A percentile compares a stretch with the other conserved stretches of the same genome.
Evolutionary conservation across 73 alveolate species (phyloP).

Genomic region (Loxodes magnus): DNA sequence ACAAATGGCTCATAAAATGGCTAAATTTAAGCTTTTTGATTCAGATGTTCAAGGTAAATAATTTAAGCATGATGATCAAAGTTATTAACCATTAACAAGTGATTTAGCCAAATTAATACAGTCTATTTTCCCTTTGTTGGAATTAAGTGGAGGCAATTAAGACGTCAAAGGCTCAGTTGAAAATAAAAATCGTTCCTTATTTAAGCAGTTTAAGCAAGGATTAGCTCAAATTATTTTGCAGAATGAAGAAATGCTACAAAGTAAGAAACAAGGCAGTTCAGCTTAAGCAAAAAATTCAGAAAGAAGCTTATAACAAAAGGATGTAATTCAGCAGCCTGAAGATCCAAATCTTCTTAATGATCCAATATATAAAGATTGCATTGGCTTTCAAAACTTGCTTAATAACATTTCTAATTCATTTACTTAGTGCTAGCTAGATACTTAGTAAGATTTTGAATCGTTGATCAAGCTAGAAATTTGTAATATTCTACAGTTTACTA

Average conservation of each 20-base stretch:
- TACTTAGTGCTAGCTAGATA: neutral
- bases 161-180: neutral
- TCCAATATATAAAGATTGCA: slow-evolving; percentile 5
- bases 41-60: neutral
- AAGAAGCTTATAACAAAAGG: neutral
- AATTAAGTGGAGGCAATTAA: too few species aligned
- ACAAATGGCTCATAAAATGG: neutral
- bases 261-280: too few species aligned
- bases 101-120: neutral
- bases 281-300: too few species aligned
- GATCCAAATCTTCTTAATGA: slow-evolving; percentile 2
- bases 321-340: neutral
- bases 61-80: neutral
- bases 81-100: neutral
- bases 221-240: too few species aligned
- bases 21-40: neutral
- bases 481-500: neutral
- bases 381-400: neutral
- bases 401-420: neutral
- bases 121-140: slow-evolving; percentile 1
- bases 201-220: too few species aligned
- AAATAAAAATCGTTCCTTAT: neutral
- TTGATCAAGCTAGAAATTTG: slow-evolving; percentile 7
- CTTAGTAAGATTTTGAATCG: neutral
- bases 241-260: too few species aligned